Conservation (phyloP, 306 rosid genomes). For the Citrullus mucosospermus region DNA sequence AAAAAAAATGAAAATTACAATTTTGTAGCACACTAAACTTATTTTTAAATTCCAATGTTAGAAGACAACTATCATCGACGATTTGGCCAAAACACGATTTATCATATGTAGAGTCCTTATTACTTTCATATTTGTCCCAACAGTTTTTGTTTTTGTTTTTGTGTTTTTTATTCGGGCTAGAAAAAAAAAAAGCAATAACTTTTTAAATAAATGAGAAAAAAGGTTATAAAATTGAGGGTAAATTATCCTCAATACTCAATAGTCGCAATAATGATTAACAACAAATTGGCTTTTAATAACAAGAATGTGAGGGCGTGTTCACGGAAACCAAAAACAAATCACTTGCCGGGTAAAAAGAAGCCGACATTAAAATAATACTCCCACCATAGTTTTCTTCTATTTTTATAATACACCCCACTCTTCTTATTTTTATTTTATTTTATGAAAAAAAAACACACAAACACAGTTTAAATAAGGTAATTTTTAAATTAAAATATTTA, state of each 20-base stretch:
- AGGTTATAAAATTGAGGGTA: not conserved
- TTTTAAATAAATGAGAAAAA: not conserved
- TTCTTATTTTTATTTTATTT: not conserved
- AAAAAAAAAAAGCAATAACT: no score
- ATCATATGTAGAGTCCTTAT: no score
- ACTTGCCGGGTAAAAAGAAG: conserved; percentile 13
- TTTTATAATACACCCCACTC: not conserved
- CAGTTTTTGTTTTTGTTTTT: no score
- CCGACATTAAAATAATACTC: conserved; percentile 1
- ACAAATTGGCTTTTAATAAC: not conserved
- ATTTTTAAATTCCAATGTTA: no score
- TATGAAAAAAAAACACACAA: not conserved
- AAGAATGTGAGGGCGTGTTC: not conserved
- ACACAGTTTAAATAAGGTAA: no score
- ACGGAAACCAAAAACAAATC: not conserved
- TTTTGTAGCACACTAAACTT: no score
- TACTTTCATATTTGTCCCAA: no score
- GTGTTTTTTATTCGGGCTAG: no score
- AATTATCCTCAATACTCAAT: not conserved
- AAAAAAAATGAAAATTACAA: no score
- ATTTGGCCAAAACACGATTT: no score
- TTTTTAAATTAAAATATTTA: no score
- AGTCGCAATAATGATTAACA: not conserved
- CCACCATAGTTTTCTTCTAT: not conserved
- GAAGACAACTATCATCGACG: no score